Evolutionary conservation across 345 rosid species (phyloP).

Genomic region (Balakata baccata): DNA sequence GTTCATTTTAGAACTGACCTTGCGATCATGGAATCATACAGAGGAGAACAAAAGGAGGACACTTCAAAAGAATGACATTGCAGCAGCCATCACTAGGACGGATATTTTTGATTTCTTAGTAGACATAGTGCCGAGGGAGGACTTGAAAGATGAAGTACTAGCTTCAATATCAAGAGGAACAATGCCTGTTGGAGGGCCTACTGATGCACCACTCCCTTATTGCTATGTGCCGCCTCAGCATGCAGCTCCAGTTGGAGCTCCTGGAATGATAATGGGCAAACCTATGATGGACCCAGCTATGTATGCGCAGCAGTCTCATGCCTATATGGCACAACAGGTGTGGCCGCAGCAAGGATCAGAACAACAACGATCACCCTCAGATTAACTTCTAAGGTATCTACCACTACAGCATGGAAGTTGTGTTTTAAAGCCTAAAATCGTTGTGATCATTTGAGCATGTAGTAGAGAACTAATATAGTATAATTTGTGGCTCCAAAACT

Average conservation of each 20-base stretch:
- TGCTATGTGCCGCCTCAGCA: constrained; percentile 70
- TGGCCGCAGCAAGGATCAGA: constrained; percentile 71
- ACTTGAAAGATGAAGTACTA: constrained; percentile 75
- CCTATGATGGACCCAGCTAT: constrained; percentile 63
- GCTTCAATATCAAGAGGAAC: constrained; percentile 58
- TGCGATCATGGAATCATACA: constrained; percentile 94
- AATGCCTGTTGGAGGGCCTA: constrained; percentile 52
- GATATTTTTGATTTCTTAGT: constrained; percentile 93
- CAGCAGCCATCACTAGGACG: constrained; percentile 90
- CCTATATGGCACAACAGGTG: constrained; percentile 69
- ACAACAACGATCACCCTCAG: constrained; percentile 69
- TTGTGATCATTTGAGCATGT: not conserved
- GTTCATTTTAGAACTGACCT: constrained; percentile 88
- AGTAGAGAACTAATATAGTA: not conserved
- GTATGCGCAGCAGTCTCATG: constrained; percentile 54
- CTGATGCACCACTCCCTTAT: constrained; percentile 59
- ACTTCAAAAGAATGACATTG: constrained; percentile 91
- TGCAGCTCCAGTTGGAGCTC: constrained; percentile 56
- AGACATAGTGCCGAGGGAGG: constrained; percentile 94
- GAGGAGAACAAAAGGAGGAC: constrained; percentile 97
- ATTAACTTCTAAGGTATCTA: constrained; percentile 19
- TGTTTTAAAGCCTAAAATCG: not conserved
- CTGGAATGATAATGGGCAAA: constrained; percentile 87
- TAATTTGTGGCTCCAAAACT: not conserved
- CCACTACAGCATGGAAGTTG: not conserved